Conservation (phyloP, 495 filamentous ascomycete genomes). For the Hypoxylon trugodes region DNA sequence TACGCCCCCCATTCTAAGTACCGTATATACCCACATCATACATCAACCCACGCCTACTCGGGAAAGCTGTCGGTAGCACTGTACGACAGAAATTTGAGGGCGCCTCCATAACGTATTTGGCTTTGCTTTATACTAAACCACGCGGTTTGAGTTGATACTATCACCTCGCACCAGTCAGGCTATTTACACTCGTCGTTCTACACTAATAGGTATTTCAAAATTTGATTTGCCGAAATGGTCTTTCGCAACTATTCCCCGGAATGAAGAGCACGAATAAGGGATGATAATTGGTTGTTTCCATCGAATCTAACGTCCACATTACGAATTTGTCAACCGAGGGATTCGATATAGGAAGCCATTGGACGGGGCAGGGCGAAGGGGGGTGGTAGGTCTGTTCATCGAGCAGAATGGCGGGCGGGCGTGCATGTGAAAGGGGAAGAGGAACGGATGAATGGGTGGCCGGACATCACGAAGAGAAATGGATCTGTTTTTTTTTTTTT, state of each 20-base stretch:
- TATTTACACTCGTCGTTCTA: too few species aligned
- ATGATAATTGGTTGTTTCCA: background rate
- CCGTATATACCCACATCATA: constrained; percentile 24
- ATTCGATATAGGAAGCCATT: background rate
- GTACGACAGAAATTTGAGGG: constrained; percentile 1
- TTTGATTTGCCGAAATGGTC: too few species aligned
- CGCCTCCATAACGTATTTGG: too few species aligned
- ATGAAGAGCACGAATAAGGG: background rate
- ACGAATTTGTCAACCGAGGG: background rate
- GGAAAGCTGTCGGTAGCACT: constrained; percentile 5
- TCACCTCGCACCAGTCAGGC: too few species aligned
- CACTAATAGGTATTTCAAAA: too few species aligned
- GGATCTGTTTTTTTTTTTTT: constrained; percentile 9
- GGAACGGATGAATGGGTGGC: background rate
- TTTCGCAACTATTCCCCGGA: too few species aligned
- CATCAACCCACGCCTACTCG: too few species aligned
- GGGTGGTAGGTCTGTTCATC: background rate
- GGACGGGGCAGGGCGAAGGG: too few species aligned
- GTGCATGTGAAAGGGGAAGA: too few species aligned
- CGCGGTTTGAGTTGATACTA: background rate
- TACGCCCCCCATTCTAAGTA: constrained; percentile 7
- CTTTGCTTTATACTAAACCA: too few species aligned
- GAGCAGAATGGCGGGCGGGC: too few species aligned
- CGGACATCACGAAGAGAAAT: background rate
- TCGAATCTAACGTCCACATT: background rate